phyloP scores from a whole-genome alignment of 495 filamentous ascomycete species.

The Trichoderma virens region DNA sequence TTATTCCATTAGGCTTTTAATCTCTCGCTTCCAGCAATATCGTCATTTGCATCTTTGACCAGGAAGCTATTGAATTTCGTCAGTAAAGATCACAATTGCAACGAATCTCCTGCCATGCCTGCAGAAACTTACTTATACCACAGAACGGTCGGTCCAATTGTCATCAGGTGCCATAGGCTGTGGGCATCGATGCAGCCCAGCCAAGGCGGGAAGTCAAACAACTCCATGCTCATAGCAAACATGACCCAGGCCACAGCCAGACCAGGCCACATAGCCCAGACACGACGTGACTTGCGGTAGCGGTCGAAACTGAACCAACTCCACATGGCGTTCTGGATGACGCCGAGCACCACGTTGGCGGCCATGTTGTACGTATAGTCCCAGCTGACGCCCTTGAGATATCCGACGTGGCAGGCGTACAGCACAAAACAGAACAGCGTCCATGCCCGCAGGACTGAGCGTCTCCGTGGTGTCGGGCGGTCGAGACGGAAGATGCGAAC shows the following conservation, averaged over 20 bases:
- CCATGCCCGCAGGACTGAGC: slow-evolving; percentile 62
- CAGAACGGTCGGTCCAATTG: slow-evolving; percentile 78
- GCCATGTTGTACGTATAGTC: slow-evolving; percentile 98
- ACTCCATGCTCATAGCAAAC: slow-evolving; percentile 87
- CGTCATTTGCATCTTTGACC: slow-evolving; percentile 68
- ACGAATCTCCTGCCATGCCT: too few relatives aligned
- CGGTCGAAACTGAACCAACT: slow-evolving; percentile 68
- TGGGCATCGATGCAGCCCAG: slow-evolving; percentile 84
- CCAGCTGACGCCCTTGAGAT: slow-evolving; percentile 79
- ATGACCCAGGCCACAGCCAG: slow-evolving; percentile 90
- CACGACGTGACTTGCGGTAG: slow-evolving; percentile 57
- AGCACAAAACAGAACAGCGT: slow-evolving; percentile 59
- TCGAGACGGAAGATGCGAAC: slow-evolving; percentile 81
- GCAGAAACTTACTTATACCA: slow-evolving; percentile 90
- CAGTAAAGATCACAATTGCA: slow-evolving; percentile 4
- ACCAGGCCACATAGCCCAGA: slow-evolving; percentile 88
- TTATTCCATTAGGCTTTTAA: slow-evolving; percentile 26
- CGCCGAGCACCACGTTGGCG: slow-evolving; percentile 78
- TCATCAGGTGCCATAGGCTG: slow-evolving; percentile 91
- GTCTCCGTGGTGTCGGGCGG: slow-evolving; percentile 44
- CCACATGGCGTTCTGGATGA: slow-evolving; percentile 80
- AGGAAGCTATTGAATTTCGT: slow-evolving; percentile 51
- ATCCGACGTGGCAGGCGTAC: slow-evolving; percentile 72
- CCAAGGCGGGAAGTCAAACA: slow-evolving; percentile 87
- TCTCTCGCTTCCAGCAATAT: slow-evolving; percentile 43